Evolutionary conservation across 345 rosid species (phyloP).

Genomic region (Rhodamnia argentea): DNA sequence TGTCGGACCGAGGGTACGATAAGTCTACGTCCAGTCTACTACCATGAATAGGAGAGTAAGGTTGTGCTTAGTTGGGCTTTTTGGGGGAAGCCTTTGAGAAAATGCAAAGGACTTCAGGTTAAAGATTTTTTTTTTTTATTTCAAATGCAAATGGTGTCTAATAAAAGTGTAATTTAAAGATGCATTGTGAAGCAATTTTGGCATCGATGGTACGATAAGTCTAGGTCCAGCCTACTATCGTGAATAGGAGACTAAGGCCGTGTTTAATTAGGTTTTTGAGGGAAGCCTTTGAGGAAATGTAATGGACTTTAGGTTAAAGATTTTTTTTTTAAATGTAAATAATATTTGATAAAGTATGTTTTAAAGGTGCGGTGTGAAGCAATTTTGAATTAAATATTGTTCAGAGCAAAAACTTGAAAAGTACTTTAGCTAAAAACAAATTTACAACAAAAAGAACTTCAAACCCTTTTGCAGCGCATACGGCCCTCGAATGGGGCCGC

Average conservation of each 20-base stretch:
- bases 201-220: too few relatives aligned
- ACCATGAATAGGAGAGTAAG: background rate
- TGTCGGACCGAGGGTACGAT: background rate
- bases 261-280: background rate
- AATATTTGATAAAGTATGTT: too few relatives aligned
- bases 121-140: too few relatives aligned
- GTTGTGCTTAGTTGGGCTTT: background rate
- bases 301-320: background rate
- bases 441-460: background rate
- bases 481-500: background rate
- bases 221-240: too few relatives aligned
- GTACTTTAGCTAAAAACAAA: background rate
- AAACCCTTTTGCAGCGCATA: too few relatives aligned
- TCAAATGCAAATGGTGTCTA: too few relatives aligned
- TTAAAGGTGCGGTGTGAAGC: too few relatives aligned
- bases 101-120: background rate
- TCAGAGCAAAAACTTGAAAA: background rate
- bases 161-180: too few relatives aligned
- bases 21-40: too few relatives aligned
- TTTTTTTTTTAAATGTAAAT: too few relatives aligned
- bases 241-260: background rate
- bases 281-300: background rate
- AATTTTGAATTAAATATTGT: too few relatives aligned
- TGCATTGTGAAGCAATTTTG: too few relatives aligned
- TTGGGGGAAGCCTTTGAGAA: background rate